Evolutionary conservation across 768 basidiomycete genomes (phyloP), one percentile per base, ranked within the genome.

Genomic region (Lactifluus piperatus): DNA sequence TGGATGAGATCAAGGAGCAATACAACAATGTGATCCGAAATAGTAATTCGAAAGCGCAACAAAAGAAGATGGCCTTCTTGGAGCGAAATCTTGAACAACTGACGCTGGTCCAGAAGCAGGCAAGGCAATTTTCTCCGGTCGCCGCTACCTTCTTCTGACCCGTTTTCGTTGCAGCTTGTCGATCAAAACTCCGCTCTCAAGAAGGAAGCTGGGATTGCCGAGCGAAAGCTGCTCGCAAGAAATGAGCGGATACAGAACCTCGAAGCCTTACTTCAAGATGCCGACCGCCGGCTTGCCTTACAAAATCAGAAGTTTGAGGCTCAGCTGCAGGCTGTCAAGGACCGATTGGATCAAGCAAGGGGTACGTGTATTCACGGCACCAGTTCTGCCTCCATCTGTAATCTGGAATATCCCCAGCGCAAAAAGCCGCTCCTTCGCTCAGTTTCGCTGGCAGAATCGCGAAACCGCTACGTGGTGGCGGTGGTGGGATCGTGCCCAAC

Each of bases 1-100:
- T 99, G 34, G 97, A 98, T 68, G 97, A 99, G 71, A 93, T 97
- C 72, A 91, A 91, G 72, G 97, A 99, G 73, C 94, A 98, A 70
- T 99, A 99, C 74, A 95, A 94, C 76, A 95, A 94, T 70, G 92
- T 98, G 59, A 94, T 97, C 67, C 88, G 92, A 63, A 97, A 97
- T 71, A 94, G 93, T 76, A 98, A 98, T 73, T 94, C 88, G 73
- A 94, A 95, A 72, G 92, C 95, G 7, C 97, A 99, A 66, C 92
- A 95, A 75, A 94, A 95, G 82, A 97, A 98, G 81, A 94, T 98
- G 89, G 91, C 93, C 13, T 97, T 97, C 81, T 74, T 99, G 55
- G 94, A 97, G 70, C 88, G 95, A 53, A 99, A 98, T 69, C 76
- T 99, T 53, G 94, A 97, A 68, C 92, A 95, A 69, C 75, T 98